Percentiles rank a stretch among this genome's conserved stretches.
phyloP scores from a whole-genome alignment of 495 filamentous ascomycete genomes.

The Penicillium simplicissimum region DNA sequence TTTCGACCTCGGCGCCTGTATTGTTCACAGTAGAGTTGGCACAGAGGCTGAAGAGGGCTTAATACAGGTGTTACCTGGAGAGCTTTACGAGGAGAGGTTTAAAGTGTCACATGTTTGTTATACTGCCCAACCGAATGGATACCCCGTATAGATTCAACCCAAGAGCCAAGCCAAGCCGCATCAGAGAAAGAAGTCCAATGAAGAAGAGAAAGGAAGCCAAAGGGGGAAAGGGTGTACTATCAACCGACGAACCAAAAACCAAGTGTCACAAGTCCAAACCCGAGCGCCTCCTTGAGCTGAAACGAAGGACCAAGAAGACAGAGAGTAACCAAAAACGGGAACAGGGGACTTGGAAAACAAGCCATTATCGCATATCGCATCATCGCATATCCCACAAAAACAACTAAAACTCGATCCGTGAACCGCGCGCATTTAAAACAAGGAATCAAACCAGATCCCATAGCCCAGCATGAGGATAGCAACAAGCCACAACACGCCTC shows the following conservation, averaged over 20 bases:
- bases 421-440: slow-evolving; percentile 12
- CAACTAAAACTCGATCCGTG: slow-evolving; percentile 15
- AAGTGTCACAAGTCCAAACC: slow-evolving; percentile 19
- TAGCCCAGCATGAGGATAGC: slow-evolving; percentile 5
- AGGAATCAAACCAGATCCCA: slow-evolving; percentile 7
- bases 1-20: slow-evolving; percentile 67
- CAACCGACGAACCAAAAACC: slow-evolving; percentile 13
- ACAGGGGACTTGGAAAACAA: slow-evolving; percentile 2
- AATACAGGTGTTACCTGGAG: neutral
- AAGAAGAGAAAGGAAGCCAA: neutral
- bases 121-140: slow-evolving; percentile 14
- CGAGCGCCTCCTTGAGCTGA: slow-evolving; percentile 30
- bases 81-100: neutral
- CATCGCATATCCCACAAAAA: slow-evolving; percentile 28
- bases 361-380: slow-evolving; percentile 28
- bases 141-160: slow-evolving; percentile 15
- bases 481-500: slow-evolving; percentile 13
- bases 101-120: slow-evolving; percentile 12
- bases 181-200: slow-evolving; percentile 9
- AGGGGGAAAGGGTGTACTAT: slow-evolving; percentile 2
- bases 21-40: slow-evolving; percentile 83
- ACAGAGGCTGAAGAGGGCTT: slow-evolving; percentile 37
- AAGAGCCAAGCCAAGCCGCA: slow-evolving; percentile 16
- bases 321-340: neutral
- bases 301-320: slow-evolving; percentile 28